Conservation (phyloP, 257 asterid genomes). For the Fraxinus quadrangulata region DNA sequence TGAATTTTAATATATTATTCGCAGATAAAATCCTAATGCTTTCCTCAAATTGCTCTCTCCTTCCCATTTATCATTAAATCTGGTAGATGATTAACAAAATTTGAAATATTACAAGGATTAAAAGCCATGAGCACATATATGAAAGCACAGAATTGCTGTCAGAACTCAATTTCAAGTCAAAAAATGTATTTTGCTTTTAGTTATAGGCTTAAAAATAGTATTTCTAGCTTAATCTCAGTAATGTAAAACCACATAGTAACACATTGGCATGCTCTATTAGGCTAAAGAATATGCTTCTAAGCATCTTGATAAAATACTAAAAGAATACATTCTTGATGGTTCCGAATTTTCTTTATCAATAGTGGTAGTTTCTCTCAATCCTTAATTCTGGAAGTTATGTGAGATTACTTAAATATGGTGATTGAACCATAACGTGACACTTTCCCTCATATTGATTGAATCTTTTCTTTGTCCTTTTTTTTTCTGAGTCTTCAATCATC, state of each 20-base stretch:
- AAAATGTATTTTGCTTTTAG: not conserved
- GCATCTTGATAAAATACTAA: not conserved
- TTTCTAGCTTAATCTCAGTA: constrained; percentile 5
- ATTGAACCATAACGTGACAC: constrained; percentile 11
- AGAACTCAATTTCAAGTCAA: constrained; percentile 3
- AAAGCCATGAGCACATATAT: not conserved
- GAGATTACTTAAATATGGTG: constrained; percentile 2
- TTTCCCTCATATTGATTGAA: constrained; percentile 1
- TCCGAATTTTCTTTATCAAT: constrained; percentile 8
- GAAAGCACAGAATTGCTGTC: constrained; percentile 13
- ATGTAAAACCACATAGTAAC: too few relatives aligned
- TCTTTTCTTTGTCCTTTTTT: not conserved
- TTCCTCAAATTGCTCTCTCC: not conserved
- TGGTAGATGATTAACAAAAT: not conserved
- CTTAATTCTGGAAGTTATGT: not conserved
- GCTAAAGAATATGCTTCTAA: not conserved
- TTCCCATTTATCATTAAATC: constrained; percentile 6
- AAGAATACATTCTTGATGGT: not conserved
- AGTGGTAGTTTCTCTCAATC: constrained; percentile 15
- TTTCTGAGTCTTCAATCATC: not conserved
- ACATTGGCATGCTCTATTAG: not conserved
- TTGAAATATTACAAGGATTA: not conserved
- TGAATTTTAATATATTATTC: not conserved
- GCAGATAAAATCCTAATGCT: not conserved
- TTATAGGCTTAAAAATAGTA: not conserved